phyloP scores from a whole-genome alignment of 352 stramenopile species.

The Phytophthora megakarya region DNA sequence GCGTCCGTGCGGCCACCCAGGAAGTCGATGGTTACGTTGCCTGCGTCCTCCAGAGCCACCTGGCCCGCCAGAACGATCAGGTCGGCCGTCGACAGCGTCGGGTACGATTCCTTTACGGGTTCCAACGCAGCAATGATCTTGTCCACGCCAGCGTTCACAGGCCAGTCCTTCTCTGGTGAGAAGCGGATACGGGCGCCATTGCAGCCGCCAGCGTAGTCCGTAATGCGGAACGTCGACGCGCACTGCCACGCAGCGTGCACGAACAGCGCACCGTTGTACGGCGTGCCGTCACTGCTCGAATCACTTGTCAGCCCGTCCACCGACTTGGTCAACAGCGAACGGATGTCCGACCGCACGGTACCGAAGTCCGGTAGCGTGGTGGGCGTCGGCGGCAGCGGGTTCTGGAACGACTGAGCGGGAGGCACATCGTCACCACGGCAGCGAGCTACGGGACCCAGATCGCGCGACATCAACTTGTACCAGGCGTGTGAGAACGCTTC shows the following conservation, averaged over 20 bases:
- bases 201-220: slow-evolving; percentile 76
- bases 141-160: slow-evolving; percentile 82
- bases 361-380: slow-evolving; percentile 36
- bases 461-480: slow-evolving; percentile 63
- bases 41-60: slow-evolving; percentile 37
- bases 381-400: slow-evolving; percentile 47
- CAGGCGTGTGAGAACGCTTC: slow-evolving; percentile 79
- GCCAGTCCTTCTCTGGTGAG: slow-evolving; percentile 77
- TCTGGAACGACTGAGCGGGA: slow-evolving; percentile 54
- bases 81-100: slow-evolving; percentile 90
- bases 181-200: slow-evolving; percentile 90
- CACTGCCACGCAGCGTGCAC: slow-evolving; percentile 89
- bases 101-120: slow-evolving; percentile 89
- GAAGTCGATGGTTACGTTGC: slow-evolving; percentile 33
- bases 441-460: slow-evolving; percentile 54
- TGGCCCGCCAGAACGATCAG: slow-evolving; percentile 89
- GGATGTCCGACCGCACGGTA: slow-evolving; percentile 38
- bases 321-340: slow-evolving; percentile 30
- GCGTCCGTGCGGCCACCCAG: slow-evolving; percentile 61
- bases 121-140: slow-evolving; percentile 82
- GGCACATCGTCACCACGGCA: slow-evolving; percentile 49
- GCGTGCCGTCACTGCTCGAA: slow-evolving; percentile 33
- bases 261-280: slow-evolving; percentile 47
- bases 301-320: slow-evolving; percentile 37
- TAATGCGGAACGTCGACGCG: slow-evolving; percentile 86